Evolutionary conservation across 192 early-diverging fungal species (phyloP).

Genomic region (Coemansia guatemalensis): DNA sequence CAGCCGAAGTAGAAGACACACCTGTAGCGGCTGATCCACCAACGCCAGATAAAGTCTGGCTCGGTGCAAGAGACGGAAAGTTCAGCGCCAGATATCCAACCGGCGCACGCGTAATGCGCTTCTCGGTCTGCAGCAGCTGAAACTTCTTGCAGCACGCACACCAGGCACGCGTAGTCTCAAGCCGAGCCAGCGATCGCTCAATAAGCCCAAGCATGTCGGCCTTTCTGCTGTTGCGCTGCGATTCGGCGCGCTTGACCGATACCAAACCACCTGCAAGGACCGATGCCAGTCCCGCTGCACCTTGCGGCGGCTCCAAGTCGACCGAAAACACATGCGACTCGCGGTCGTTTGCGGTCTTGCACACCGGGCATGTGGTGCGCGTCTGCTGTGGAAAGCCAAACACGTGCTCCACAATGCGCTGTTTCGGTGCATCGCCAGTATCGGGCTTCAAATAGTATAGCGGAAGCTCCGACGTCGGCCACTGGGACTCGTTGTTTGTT

Average conservation of each 20-base stretch:
- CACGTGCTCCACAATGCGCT: slow-evolving; percentile 29
- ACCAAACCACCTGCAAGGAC: slow-evolving; percentile 46
- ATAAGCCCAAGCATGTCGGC: slow-evolving; percentile 30
- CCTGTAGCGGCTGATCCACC: neutral
- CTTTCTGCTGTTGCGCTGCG: slow-evolving; percentile 12
- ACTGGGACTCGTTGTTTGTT: slow-evolving; percentile 68
- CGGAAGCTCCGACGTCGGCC: slow-evolving; percentile 3
- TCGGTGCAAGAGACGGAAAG: slow-evolving; percentile 52
- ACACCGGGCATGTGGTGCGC: slow-evolving; percentile 62
- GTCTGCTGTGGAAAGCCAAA: slow-evolving; percentile 40
- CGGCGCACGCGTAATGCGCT: slow-evolving; percentile 66
- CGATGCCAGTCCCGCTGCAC: slow-evolving; percentile 24
- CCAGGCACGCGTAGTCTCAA: slow-evolving; percentile 65
- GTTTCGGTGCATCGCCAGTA: neutral
- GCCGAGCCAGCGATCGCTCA: slow-evolving; percentile 14
- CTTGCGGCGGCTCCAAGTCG: slow-evolving; percentile 77
- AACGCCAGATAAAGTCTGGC: neutral
- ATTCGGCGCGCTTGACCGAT: slow-evolving; percentile 38
- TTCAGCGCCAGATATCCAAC: slow-evolving; percentile 74
- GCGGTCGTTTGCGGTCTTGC: slow-evolving; percentile 59
- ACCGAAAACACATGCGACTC: slow-evolving; percentile 77
- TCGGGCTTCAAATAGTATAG: neutral
- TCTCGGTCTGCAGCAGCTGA: slow-evolving; percentile 73
- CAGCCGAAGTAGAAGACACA: neutral
- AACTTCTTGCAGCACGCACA: slow-evolving; percentile 83